phyloP scores from a whole-genome alignment of 768 basidiomycete genomes.

The Thelephora aurantiotincta region DNA sequence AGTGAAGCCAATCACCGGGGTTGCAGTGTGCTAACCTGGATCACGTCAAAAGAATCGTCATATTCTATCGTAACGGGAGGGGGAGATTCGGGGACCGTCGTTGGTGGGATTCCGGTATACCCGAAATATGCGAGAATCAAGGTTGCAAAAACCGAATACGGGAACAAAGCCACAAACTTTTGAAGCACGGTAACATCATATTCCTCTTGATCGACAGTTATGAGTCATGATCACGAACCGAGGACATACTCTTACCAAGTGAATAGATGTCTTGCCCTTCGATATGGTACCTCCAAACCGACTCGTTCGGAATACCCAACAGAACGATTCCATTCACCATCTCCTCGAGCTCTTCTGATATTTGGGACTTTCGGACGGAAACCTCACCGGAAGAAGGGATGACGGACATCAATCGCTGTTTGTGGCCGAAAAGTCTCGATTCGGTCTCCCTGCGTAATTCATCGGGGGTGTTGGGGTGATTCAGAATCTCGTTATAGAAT shows the following conservation, averaged over 20 bases:
- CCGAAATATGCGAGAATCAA: slow-evolving; percentile 56
- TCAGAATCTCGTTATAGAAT: slow-evolving; percentile 68
- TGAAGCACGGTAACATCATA: slow-evolving; percentile 45
- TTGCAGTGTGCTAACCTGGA: slow-evolving; percentile 36
- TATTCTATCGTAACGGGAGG: slow-evolving; percentile 8
- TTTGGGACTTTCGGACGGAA: slow-evolving; percentile 25
- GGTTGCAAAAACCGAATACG: slow-evolving; percentile 35
- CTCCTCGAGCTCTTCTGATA: slow-evolving; percentile 53
- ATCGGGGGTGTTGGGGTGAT: slow-evolving; percentile 68
- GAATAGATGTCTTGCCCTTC: slow-evolving; percentile 59
- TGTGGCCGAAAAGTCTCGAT: slow-evolving; percentile 55
- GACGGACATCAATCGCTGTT: slow-evolving; percentile 44
- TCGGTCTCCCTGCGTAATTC: slow-evolving; percentile 69
- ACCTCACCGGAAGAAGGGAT: slow-evolving; percentile 28
- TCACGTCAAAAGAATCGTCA: slow-evolving; percentile 43
- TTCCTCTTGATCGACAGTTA: slow-evolving; percentile 26
- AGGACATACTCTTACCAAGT: slow-evolving; percentile 34
- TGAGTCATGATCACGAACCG: background rate
- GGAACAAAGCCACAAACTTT: slow-evolving; percentile 54
- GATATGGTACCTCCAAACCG: slow-evolving; percentile 70
- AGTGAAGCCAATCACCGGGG: background rate
- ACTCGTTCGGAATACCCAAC: slow-evolving; percentile 60
- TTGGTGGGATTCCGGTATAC: slow-evolving; percentile 36
- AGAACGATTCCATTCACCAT: slow-evolving; percentile 66
- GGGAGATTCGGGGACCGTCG: slow-evolving; percentile 19